Evolutionary conservation across 352 stramenopile species (phyloP), one percentile per base, ranked within the genome.

Genomic region (Globisporangium cystogenes): DNA sequence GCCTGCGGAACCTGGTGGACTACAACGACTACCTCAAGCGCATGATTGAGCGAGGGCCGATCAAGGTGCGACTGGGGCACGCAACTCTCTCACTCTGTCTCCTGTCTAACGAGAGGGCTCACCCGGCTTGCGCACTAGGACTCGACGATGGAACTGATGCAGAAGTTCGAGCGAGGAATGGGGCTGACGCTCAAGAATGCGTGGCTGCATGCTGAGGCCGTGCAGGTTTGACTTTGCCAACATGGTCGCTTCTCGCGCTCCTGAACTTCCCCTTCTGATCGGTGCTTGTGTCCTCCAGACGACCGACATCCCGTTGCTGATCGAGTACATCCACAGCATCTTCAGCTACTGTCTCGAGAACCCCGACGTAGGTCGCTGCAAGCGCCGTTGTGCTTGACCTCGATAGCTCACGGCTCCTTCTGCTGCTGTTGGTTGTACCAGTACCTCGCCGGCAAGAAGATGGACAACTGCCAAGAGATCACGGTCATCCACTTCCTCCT

Each of bases 131-230:
- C 37, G 37, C n/a, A 8, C 18, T 37, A 91, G 82, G 68, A 65
- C 5, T 74, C 82, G 29, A 90, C 80, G 3, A 76, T 87, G 73
- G 64, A 78, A 45, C 62, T 68, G 8, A 62, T 96, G 62, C 72
- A 90, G 40, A 86, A 87, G 51, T 97, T 96, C 49, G 88, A 97
- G 56, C 87, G 80, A 39, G 84, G 84, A 21, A 92, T 97, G 77
- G 86, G 88, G 0, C 57, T 93, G 47, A 87, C 90, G 20, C 65
- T 97, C 23, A 86, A 92, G 55, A 96, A 97, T 54, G 88, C 88
- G 0, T 97, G 88, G 88, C 67, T 87, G 7, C 87, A 97, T 55
- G 73, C 90, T 0, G 88, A 97, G 62, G 88, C 88, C 8, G 73
- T 96, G 4, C 88, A 90, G 64, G 78, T 89, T 27, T 10, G 27